Percentiles rank a stretch among this genome's conserved stretches.
These are phyloP conservation scores for Inga laurina DNA, from an alignment of 306 rosid genomes.

Conservation along the genomic window DNA sequence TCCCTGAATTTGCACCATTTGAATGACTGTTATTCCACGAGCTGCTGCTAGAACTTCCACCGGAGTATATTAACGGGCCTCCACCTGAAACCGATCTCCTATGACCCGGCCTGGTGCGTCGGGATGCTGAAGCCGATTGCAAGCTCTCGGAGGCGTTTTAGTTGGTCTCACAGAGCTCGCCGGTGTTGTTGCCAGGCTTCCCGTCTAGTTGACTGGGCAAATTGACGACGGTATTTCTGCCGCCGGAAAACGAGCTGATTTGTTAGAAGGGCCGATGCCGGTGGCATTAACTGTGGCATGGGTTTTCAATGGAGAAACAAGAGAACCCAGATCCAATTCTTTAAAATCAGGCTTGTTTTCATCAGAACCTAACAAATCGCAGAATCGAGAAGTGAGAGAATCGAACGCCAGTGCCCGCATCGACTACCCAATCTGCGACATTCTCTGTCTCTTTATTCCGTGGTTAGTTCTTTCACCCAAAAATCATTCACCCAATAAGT, in stretches of 20 bases:
- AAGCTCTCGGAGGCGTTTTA: conserved; percentile 32
- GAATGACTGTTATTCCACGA: conserved; percentile 29
- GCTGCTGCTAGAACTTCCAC: conserved; percentile 39
- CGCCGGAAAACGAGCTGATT: conserved; percentile 53
- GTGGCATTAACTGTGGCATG: conserved; percentile 20
- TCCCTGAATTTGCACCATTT: conserved; percentile 37
- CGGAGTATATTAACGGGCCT: conserved; percentile 71
- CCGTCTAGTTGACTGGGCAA: conserved; percentile 45
- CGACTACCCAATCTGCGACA: too few relatives aligned
- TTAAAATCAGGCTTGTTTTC: conserved; percentile 68
- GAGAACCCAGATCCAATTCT: conserved; percentile 65
- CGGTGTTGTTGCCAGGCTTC: conserved; percentile 44
- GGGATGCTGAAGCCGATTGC: conserved; percentile 43
- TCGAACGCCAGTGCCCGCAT: background rate
- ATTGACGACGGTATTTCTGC: conserved; percentile 31
- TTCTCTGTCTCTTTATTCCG: background rate
- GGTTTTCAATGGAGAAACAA: conserved; percentile 53
- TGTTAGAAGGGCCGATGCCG: background rate
- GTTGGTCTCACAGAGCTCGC: conserved; percentile 49
- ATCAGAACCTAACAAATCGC: conserved; percentile 41
- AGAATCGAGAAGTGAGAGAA: conserved; percentile 48
- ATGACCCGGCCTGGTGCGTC: conserved; percentile 56
- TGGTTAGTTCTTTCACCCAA: background rate
- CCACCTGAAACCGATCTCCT: conserved; percentile 86
- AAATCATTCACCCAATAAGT: background rate